phyloP scores from a whole-genome alignment of 805 yeast species.

The Kodamaea fukazawae region DNA sequence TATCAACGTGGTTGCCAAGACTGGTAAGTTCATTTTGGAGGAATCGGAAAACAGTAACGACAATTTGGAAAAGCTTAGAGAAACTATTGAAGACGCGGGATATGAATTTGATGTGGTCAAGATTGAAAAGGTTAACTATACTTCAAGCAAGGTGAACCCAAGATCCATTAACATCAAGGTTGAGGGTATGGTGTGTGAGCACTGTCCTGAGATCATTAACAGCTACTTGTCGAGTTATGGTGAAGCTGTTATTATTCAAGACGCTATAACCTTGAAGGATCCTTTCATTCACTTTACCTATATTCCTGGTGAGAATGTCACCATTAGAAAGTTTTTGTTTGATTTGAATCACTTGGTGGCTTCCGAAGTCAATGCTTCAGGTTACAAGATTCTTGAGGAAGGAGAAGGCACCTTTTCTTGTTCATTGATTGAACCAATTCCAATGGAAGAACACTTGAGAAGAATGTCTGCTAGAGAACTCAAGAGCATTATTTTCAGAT shows the following conservation, averaged over 20 bases:
- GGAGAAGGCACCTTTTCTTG: slow-evolving; percentile 43
- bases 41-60: slow-evolving; percentile 20
- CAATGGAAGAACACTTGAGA: slow-evolving; percentile 63
- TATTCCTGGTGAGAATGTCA: slow-evolving; percentile 50
- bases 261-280: slow-evolving; percentile 50
- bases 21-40: slow-evolving; percentile 60
- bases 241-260: slow-evolving; percentile 53
- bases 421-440: slow-evolving; percentile 49
- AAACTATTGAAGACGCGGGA: slow-evolving; percentile 63
- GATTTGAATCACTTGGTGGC: slow-evolving; percentile 47
- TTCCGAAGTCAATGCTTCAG: slow-evolving; percentile 13
- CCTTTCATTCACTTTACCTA: slow-evolving; percentile 67
- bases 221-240: slow-evolving; percentile 52
- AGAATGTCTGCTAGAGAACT: slow-evolving; percentile 50
- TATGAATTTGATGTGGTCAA: slow-evolving; percentile 55
- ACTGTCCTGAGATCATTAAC: slow-evolving; percentile 61
- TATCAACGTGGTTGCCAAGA: slow-evolving; percentile 57
- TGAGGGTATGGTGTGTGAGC: slow-evolving; percentile 67
- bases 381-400: slow-evolving; percentile 18
- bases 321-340: slow-evolving; percentile 54
- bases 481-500: slow-evolving; percentile 41
- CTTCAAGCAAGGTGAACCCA: slow-evolving; percentile 46
- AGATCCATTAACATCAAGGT: slow-evolving; percentile 57
- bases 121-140: slow-evolving; percentile 43
- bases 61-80: slow-evolving; percentile 41